A percentile compares a stretch with the other conserved stretches of the same genome.
These are phyloP conservation scores for Dactylellina parvicollis DNA, from an alignment of 2,329 filamentous ascomycete genomes.

Conservation along the genomic window DNA sequence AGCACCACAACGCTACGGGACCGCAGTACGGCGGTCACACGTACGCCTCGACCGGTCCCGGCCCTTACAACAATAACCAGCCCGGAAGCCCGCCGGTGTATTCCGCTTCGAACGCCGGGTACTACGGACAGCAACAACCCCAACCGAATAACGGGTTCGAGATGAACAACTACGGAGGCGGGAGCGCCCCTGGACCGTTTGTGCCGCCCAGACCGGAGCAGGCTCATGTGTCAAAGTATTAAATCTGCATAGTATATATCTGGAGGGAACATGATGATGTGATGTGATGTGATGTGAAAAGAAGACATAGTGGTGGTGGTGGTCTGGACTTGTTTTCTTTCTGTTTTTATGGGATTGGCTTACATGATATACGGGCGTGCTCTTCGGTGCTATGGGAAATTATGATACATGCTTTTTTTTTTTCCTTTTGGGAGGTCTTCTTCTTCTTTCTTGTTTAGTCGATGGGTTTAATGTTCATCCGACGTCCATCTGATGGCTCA, in stretches of 20 bases:
- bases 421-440: not conserved
- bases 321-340: not conserved
- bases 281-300: no score
- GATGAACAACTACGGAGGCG: conserved; percentile 25
- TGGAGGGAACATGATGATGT: not conserved
- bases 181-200: conserved; percentile 12
- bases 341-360: not conserved
- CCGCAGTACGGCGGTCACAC: conserved; percentile 45
- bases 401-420: not conserved
- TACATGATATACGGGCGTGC: conserved; percentile 1
- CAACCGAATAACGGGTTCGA: conserved; percentile 19
- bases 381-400: conserved; percentile 12
- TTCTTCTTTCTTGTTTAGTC: not conserved
- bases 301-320: not conserved
- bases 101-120: conserved; percentile 21
- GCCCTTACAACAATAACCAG: not conserved
- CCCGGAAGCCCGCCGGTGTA: conserved; percentile 33
- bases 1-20: conserved; percentile 9
- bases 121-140: conserved; percentile 20
- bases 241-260: not conserved
- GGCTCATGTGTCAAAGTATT: conserved; percentile 35
- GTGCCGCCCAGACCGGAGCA: conserved; percentile 39
- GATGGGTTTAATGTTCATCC: conserved; percentile 7
- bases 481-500: no score
- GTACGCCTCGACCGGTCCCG: conserved; percentile 25